These are phyloP conservation scores for Chloropicon primus DNA, from an alignment of 139 green algal species.

Conservation along the genomic window DNA sequence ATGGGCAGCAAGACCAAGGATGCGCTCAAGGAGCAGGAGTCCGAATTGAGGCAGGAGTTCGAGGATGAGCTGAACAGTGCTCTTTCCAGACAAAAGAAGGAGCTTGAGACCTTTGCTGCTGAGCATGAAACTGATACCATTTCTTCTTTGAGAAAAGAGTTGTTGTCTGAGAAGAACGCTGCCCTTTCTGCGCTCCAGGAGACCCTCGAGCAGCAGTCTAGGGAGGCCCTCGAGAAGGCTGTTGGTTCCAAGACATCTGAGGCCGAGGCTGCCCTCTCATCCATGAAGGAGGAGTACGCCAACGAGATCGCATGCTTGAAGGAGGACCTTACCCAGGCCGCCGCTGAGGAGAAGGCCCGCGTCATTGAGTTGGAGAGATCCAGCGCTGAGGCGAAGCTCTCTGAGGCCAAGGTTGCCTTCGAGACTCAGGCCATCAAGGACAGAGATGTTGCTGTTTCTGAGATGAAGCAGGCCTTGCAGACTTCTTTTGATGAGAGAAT, in stretches of 20 bases:
- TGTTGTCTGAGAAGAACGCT: neutral
- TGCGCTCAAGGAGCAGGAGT: neutral
- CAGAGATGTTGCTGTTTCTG: neutral
- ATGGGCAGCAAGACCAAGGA: neutral
- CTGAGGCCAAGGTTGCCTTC: neutral
- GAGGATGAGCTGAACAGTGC: neutral
- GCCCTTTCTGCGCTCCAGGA: neutral
- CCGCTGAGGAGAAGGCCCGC: neutral
- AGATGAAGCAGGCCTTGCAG: neutral
- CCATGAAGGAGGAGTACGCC: neutral
- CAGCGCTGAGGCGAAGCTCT: neutral
- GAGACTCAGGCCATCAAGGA: neutral
- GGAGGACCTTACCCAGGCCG: neutral
- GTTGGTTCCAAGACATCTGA: neutral
- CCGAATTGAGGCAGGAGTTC: neutral
- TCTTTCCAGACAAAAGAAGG: neutral
- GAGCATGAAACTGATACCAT: neutral
- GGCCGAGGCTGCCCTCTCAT: neutral
- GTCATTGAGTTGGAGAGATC: neutral
- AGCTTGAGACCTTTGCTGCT: neutral
- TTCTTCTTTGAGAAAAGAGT: neutral
- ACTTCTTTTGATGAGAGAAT: neutral
- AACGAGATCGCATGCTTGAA: neutral
- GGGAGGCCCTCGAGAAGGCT: neutral
- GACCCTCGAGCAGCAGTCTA: neutral